A percentile compares a stretch with the other conserved stretches of the same genome.
phyloP scores from a whole-genome alignment of 805 yeast species.

The Metschnikowia vanudenii region DNA sequence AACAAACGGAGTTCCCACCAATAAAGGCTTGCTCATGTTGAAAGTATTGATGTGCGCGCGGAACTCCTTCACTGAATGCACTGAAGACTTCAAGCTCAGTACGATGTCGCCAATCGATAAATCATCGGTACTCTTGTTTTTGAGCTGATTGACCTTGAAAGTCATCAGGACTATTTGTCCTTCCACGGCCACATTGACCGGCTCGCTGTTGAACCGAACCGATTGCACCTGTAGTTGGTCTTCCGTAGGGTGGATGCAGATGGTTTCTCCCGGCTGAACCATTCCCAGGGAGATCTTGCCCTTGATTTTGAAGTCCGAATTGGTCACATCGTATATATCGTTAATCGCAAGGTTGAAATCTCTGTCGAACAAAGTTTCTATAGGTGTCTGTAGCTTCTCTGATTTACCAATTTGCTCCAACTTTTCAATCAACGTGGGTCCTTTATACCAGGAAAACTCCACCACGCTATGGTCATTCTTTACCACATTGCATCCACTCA shows the following conservation, averaged over 20 bases:
- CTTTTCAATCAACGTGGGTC: conserved; percentile 42
- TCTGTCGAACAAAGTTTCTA: conserved; percentile 16
- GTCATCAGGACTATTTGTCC: conserved; percentile 58
- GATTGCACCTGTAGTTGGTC: conserved; percentile 44
- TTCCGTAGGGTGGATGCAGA: conserved; percentile 54
- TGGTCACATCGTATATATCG: conserved; percentile 54
- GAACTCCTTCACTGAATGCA: conserved; percentile 29
- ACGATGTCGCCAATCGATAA: conserved; percentile 60
- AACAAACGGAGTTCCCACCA: conserved; percentile 77
- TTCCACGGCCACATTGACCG: conserved; percentile 53
- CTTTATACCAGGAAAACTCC: conserved; percentile 48
- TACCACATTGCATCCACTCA: conserved; percentile 64
- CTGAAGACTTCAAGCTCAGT: conserved; percentile 26
- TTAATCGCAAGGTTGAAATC: conserved; percentile 60
- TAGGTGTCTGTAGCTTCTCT: neutral
- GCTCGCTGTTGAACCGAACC: conserved; percentile 30
- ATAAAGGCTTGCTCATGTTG: conserved; percentile 60
- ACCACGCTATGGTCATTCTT: conserved; percentile 30
- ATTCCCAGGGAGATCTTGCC: conserved; percentile 72
- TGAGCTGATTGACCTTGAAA: conserved; percentile 46
- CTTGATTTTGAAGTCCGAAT: conserved; percentile 49
- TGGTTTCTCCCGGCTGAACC: conserved; percentile 68
- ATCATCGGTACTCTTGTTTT: conserved; percentile 52
- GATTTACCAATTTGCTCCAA: conserved; percentile 31
- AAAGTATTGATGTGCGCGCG: conserved; percentile 32